phyloP scores from a whole-genome alignment of 768 basidiomycete species.

The Leccinum ochraceum region DNA sequence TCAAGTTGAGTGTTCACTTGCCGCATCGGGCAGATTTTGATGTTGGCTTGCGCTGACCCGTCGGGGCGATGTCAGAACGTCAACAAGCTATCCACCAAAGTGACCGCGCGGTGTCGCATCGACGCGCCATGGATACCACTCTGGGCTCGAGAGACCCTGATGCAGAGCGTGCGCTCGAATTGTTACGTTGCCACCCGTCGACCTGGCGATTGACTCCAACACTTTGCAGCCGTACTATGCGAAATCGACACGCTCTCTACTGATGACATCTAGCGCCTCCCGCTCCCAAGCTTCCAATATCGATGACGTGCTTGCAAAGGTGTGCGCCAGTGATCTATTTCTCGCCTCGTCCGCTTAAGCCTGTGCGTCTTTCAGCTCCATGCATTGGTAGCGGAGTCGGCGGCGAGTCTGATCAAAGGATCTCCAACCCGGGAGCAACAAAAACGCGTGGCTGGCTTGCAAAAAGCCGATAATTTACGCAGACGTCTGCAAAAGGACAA shows the following conservation, averaged over 20 bases:
- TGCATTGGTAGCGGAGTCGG: constrained; percentile 23
- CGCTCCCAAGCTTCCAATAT: constrained; percentile 82
- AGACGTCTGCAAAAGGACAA: constrained; percentile 30
- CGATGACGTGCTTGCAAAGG: constrained; percentile 71
- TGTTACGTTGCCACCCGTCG: background rate
- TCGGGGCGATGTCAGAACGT: constrained; percentile 59
- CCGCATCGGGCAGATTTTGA: background rate
- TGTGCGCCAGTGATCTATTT: constrained; percentile 18
- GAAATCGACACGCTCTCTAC: constrained; percentile 64
- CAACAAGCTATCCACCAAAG: constrained; percentile 89
- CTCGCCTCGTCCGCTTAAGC: background rate
- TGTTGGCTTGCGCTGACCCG: background rate
- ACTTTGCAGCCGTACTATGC: constrained; percentile 58
- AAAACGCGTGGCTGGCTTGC: constrained; percentile 25
- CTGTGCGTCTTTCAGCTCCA: constrained; percentile 26
- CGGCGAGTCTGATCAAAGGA: constrained; percentile 24
- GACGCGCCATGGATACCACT: constrained; percentile 65
- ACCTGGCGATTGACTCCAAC: background rate
- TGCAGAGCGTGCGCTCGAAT: constrained; percentile 44
- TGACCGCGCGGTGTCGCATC: constrained; percentile 59
- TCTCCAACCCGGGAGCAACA: constrained; percentile 28
- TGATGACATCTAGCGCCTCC: constrained; percentile 66
- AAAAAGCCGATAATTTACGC: constrained; percentile 22
- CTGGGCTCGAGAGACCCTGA: constrained; percentile 58
- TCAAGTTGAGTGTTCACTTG: constrained; percentile 49